Conservation (phyloP, 2,329 filamentous ascomycete species). For the Lanzia echinophila region DNA sequence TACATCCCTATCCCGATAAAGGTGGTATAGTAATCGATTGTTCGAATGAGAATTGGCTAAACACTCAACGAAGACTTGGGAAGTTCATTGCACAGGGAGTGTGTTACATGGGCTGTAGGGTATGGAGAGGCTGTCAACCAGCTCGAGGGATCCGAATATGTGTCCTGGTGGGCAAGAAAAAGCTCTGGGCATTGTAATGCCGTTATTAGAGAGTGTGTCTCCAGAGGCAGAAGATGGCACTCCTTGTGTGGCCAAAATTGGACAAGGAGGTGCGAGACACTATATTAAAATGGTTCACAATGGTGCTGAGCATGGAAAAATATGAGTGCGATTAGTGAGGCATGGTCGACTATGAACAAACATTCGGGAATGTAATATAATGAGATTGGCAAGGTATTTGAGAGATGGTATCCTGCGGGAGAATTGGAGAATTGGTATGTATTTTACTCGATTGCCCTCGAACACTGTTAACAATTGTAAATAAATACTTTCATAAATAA, state of each 20-base stretch:
- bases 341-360: slow-evolving; percentile 55
- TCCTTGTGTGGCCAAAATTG: slow-evolving; percentile 70
- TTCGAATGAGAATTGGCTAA: slow-evolving; percentile 60
- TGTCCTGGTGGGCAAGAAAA: slow-evolving; percentile 56
- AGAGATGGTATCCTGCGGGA: slow-evolving; percentile 52
- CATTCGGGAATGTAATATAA: slow-evolving; percentile 53
- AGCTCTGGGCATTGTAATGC: slow-evolving; percentile 51
- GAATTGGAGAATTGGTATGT: slow-evolving; percentile 52
- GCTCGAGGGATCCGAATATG: slow-evolving; percentile 61
- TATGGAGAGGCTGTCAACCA: slow-evolving; percentile 63
- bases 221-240: slow-evolving; percentile 59
- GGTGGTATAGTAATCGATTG: slow-evolving; percentile 64
- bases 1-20: slow-evolving; percentile 42
- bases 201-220: slow-evolving; percentile 53
- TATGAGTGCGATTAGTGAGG: slow-evolving; percentile 57
- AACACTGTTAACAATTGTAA: slow-evolving; percentile 13
- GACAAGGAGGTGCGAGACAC: slow-evolving; percentile 58
- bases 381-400: slow-evolving; percentile 53
- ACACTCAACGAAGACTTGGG: slow-evolving; percentile 56
- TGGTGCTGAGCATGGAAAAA: slow-evolving; percentile 64
- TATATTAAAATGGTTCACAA: slow-evolving; percentile 75
- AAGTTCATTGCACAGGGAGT: slow-evolving; percentile 50
- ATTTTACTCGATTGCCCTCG: background rate
- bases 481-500: slow-evolving; percentile 54
- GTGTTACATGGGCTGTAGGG: slow-evolving; percentile 61